phyloP scores from a whole-genome alignment of 371 early-diverging fungal species.

The Phascolomyces articulosus region DNA sequence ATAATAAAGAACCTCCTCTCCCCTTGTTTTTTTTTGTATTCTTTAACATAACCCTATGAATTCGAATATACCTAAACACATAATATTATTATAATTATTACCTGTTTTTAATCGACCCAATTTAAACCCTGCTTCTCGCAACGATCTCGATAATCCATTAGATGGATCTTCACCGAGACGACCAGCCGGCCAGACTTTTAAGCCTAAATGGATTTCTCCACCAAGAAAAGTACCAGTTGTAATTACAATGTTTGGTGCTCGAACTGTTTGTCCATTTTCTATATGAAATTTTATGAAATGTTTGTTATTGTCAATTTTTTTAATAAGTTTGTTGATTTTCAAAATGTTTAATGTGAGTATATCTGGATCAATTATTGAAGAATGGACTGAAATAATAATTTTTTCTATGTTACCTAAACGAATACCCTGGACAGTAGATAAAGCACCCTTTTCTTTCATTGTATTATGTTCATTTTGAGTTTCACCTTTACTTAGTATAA shows the following conservation, averaged over 20 bases:
- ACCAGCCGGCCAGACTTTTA: slow-evolving; percentile 79
- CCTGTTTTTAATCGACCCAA: slow-evolving; percentile 83
- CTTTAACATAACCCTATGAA: no score
- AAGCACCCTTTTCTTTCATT: slow-evolving; percentile 30
- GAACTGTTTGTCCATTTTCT: slow-evolving; percentile 71
- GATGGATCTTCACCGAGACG: slow-evolving; percentile 80
- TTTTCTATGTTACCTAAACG: slow-evolving; percentile 38
- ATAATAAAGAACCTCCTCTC: background rate
- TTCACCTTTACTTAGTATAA: slow-evolving; percentile 55
- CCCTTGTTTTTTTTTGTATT: no score
- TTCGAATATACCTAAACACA: no score
- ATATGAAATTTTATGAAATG: background rate
- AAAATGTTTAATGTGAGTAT: background rate
- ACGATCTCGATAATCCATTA: slow-evolving; percentile 74
- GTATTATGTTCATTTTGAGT: slow-evolving; percentile 29
- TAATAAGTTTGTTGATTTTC: background rate
- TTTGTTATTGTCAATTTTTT: background rate
- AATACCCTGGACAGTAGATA: slow-evolving; percentile 38
- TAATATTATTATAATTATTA: slow-evolving; percentile 3
- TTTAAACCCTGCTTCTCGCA: slow-evolving; percentile 75
- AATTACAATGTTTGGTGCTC: slow-evolving; percentile 76
- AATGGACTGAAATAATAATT: background rate
- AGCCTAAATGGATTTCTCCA: slow-evolving; percentile 85
- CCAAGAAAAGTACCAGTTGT: slow-evolving; percentile 88
- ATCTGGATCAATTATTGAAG: no score